Percentiles rank a stretch among this genome's conserved stretches.
These are phyloP conservation scores for Candida tibetensis DNA, from an alignment of 805 yeast species.

Conservation along the genomic window DNA sequence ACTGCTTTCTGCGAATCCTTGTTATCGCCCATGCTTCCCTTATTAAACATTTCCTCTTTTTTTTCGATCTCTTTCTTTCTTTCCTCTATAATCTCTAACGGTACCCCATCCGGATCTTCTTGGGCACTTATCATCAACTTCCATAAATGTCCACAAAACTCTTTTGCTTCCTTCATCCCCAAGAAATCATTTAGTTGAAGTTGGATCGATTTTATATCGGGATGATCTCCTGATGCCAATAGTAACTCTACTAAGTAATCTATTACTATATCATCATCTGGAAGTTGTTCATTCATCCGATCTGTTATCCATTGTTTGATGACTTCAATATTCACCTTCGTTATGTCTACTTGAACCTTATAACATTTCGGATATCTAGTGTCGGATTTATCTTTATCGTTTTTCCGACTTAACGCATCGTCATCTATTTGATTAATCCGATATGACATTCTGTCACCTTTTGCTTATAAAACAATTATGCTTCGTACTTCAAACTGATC, in stretches of 20 bases:
- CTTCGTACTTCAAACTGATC: not conserved
- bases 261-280: slow-evolving; percentile 51
- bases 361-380: slow-evolving; percentile 36
- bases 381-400: slow-evolving; percentile 10
- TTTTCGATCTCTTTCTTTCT: slow-evolving; percentile 15
- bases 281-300: slow-evolving; percentile 33
- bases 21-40: not conserved
- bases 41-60: not conserved
- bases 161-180: slow-evolving; percentile 35
- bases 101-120: slow-evolving; percentile 45
- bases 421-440: slow-evolving; percentile 16
- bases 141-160: slow-evolving; percentile 46
- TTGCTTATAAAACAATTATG: no score
- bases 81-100: slow-evolving; percentile 27
- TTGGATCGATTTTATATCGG: slow-evolving; percentile 41
- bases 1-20: not conserved
- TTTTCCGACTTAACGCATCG: slow-evolving; percentile 11
- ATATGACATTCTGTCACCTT: slow-evolving; percentile 15
- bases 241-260: slow-evolving; percentile 47
- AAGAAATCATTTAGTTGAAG: slow-evolving; percentile 46
- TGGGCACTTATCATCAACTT: slow-evolving; percentile 43
- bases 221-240: slow-evolving; percentile 23
- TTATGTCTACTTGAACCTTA: slow-evolving; percentile 31
- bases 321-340: slow-evolving; percentile 38
- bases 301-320: slow-evolving; percentile 40